A percentile compares a stretch with the other conserved stretches of the same genome.
Evolutionary conservation across 2,329 filamentous ascomycete species (phyloP).

Genomic region (Lachnellula subtilissima): DNA sequence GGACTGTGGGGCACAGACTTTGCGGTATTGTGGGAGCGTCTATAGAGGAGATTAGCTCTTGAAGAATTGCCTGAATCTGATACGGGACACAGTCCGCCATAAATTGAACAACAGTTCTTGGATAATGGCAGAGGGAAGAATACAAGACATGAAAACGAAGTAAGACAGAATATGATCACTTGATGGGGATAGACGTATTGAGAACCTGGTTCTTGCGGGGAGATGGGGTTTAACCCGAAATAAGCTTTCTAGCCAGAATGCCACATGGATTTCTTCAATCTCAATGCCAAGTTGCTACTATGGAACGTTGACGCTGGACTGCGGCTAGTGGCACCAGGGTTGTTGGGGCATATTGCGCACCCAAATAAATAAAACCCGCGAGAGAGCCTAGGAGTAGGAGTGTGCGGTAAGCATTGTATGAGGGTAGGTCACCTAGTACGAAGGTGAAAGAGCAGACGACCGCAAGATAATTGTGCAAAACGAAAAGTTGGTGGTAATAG

Average conservation of each 20-base stretch:
- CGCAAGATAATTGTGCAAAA: too few relatives aligned
- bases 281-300: not conserved
- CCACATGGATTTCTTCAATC: not conserved
- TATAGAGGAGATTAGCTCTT: not conserved
- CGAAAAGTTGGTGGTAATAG: too few relatives aligned
- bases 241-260: not conserved
- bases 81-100: conserved; percentile 9
- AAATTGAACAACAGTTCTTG: conserved; percentile 3
- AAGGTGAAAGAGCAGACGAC: too few relatives aligned
- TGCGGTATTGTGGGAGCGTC: not conserved
- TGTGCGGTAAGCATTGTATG: too few relatives aligned
- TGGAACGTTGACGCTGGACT: not conserved
- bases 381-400: not conserved
- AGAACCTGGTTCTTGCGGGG: conserved; percentile 5
- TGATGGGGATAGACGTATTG: not conserved
- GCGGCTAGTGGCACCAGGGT: too few relatives aligned
- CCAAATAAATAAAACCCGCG: not conserved
- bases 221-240: not conserved
- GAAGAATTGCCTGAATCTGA: conserved; percentile 13
- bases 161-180: conserved; percentile 1
- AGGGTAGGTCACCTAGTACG: too few relatives aligned
- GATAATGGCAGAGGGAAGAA: conserved; percentile 8
- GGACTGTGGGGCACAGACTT: conserved; percentile 1
- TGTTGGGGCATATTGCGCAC: too few relatives aligned
- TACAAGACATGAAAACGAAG: conserved; percentile 4